Evolutionary conservation across 805 yeast genomes (phyloP), one percentile per base, ranked within the genome.

Genomic region (Candida ortonii): DNA sequence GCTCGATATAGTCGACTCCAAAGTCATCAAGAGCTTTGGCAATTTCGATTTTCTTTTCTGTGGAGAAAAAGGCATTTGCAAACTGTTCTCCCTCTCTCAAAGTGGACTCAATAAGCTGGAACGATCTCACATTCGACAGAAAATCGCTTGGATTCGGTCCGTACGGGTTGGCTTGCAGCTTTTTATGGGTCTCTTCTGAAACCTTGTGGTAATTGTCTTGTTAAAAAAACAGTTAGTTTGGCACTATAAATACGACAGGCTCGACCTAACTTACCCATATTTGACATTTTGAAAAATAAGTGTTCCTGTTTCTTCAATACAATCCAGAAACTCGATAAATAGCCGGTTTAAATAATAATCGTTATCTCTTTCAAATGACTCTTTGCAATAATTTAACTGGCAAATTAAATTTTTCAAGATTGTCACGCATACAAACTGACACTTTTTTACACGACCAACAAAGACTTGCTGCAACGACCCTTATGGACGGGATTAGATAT

Each of bases 71-170:
- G 4, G 98, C 95, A 58, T 90, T 90, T 56, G 97, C 97, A 59
- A 90, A 90, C 66, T 90, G 98, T 67, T 90, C 98, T 62, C 98
- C 98, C 68, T 90, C 98, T 70, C 98, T 79, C 39, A 90, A 72
- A 4, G 98, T 90, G 22, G 96, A 85, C 68, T 90, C 98, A 57
- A 90, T 90, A 55, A 90, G 64, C 71, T 90, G 88, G 68, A 89
- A 90, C 49, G 76, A 79, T 46, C 82, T 71, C 22, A 90, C 97
- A 59, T 90, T 90, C 18, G 96, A 86, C 40, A 90, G 65, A 61
- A 67, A 89, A 68, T 90, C 98, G 34, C 86, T 78, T 38, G 97
- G 97, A 60, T 90, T 84, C 50, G 96, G 94, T 12, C 95, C 98
- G 55, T 90, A 90, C 46, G 97, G 97, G 60, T 89, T 89, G 36